Evolutionary conservation across 371 early-diverging fungal species (phyloP).

Genomic region (Lichtheimia ramosa): DNA sequence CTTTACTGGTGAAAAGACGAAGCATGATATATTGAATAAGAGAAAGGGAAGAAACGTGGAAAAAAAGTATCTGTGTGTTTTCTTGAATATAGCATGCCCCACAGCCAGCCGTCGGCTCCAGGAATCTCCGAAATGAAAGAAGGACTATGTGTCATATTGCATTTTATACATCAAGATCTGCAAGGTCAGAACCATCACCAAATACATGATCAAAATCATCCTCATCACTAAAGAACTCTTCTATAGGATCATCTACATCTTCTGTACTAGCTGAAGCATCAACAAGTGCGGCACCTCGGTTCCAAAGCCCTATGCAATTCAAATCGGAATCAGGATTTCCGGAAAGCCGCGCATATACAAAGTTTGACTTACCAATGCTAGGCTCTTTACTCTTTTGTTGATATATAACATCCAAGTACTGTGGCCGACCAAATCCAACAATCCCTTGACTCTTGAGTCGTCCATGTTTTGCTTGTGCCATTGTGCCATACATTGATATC

Average conservation of each 20-base stretch:
- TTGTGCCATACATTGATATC: constrained; percentile 27
- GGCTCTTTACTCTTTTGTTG: not conserved
- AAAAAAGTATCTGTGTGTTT: not conserved
- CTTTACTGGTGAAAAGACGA: constrained; percentile 29
- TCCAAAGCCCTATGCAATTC: not conserved
- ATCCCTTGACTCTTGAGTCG: not conserved
- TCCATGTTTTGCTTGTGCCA: constrained; percentile 9
- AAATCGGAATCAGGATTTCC: no score
- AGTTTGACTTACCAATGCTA: not conserved
- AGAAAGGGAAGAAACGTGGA: constrained; percentile 3
- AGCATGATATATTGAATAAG: constrained; percentile 10
- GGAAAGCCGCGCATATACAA: no score
- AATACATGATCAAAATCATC: constrained; percentile 30
- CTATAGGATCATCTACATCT: constrained; percentile 6
- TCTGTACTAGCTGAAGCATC: not conserved
- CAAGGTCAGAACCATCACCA: constrained; percentile 36
- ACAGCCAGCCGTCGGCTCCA: no score
- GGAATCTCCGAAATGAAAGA: constrained; percentile 2
- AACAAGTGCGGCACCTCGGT: not conserved
- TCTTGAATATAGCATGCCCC: no score
- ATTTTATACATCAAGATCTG: constrained; percentile 8
- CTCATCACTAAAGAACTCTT: constrained; percentile 21
- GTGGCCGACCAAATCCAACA: not conserved
- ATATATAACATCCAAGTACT: not conserved
- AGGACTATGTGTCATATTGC: not conserved